phyloP scores from a whole-genome alignment of 2,329 filamentous ascomycete genomes.

The Onygena corvina region DNA sequence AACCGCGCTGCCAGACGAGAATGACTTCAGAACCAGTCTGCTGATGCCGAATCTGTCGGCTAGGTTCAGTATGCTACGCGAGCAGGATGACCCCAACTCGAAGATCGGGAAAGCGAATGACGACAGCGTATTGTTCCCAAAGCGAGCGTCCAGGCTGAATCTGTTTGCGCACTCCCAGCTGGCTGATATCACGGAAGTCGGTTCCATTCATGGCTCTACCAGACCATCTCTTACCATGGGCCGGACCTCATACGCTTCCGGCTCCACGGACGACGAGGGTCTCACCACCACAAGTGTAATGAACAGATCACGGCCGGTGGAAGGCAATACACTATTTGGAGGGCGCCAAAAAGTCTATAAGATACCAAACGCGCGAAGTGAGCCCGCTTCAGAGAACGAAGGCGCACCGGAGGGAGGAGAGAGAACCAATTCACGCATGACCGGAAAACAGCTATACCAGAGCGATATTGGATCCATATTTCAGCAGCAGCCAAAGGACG shows the following conservation, averaged over 20 bases:
- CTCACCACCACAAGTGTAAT: constrained; percentile 59
- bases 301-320: constrained; percentile 62
- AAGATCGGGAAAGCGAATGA: constrained; percentile 89
- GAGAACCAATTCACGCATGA: constrained; percentile 39
- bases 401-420: constrained; percentile 15
- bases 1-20: constrained; percentile 61
- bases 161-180: constrained; percentile 59
- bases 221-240: constrained; percentile 48
- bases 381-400: constrained; percentile 30
- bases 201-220: constrained; percentile 55
- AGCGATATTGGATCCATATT: constrained; percentile 55
- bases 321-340: constrained; percentile 88
- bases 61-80: constrained; percentile 89
- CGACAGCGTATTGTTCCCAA: constrained; percentile 78
- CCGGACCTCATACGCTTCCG: constrained; percentile 53
- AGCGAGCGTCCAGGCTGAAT: constrained; percentile 63
- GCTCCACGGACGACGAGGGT: constrained; percentile 54
- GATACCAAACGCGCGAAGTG: constrained; percentile 44
- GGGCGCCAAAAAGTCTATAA: constrained; percentile 93
- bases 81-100: constrained; percentile 83
- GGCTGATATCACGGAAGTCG: constrained; percentile 80
- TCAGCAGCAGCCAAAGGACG: constrained; percentile 65
- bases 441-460: constrained; percentile 64
- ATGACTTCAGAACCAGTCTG: constrained; percentile 90
- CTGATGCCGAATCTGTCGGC: constrained; percentile 91